Percentiles rank a stretch among this genome's conserved stretches.
phyloP scores from a whole-genome alignment of 2,329 filamentous ascomycete genomes.

The Talaromyces sp. region DNA sequence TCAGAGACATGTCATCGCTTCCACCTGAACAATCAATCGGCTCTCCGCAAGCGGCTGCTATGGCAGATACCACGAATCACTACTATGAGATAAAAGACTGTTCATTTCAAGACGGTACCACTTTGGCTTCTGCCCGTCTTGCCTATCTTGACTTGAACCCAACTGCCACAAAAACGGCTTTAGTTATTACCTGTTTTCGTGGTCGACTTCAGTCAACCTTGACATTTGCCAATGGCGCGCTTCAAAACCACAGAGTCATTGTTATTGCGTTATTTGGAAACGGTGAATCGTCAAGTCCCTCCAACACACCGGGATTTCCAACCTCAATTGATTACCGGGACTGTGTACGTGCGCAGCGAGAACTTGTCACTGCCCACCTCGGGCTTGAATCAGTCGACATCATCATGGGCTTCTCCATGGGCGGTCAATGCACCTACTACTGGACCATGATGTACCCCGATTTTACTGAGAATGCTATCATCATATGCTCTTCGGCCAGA shows the following conservation, averaged over 20 bases:
- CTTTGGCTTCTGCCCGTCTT: too few species aligned
- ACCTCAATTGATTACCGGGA: constrained; percentile 37
- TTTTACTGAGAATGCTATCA: constrained; percentile 34
- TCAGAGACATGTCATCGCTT: too few species aligned
- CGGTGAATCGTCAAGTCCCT: constrained; percentile 44
- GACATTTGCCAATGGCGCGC: constrained; percentile 40
- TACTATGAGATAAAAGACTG: too few species aligned
- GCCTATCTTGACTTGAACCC: too few species aligned
- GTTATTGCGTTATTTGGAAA: constrained; percentile 45
- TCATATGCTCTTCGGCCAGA: constrained; percentile 43
- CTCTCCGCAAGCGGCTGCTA: too few species aligned
- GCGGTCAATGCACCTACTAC: constrained; percentile 45
- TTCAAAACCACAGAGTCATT: constrained; percentile 40
- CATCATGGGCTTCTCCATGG: constrained; percentile 48
- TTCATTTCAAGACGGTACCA: too few species aligned
- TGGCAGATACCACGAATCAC: too few species aligned
- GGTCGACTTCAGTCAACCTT: constrained; percentile 47
- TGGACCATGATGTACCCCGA: constrained; percentile 43
- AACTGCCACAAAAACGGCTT: too few species aligned
- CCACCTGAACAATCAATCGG: too few species aligned
- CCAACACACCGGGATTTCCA: constrained; percentile 40
- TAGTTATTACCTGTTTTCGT: constrained; percentile 42
- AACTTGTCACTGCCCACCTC: constrained; percentile 33
- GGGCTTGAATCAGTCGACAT: constrained; percentile 32
- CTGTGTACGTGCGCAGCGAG: constrained; percentile 39